Evolutionary conservation across 179 eudicot species (phyloP).

Genomic region (Patellifolia procumbens): DNA sequence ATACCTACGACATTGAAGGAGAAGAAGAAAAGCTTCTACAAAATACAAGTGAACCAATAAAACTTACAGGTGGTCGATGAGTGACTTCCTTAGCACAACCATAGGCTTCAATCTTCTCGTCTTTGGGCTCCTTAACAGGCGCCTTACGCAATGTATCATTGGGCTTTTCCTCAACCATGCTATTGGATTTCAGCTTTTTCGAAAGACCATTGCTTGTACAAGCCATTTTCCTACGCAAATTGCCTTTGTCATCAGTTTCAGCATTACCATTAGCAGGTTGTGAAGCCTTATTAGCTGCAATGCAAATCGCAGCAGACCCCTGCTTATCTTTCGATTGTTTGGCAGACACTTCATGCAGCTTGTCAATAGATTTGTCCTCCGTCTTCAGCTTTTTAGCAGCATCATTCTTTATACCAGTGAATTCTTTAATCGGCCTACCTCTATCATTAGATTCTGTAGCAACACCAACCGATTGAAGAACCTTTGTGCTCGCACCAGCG

Average conservation of each 20-base stretch:
- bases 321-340: slow-evolving; percentile 9
- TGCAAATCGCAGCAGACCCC: background rate
- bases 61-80: slow-evolving; percentile 71
- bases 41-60: slow-evolving; percentile 8
- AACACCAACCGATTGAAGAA: slow-evolving; percentile 18
- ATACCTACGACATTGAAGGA: background rate
- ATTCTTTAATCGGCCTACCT: slow-evolving; percentile 16
- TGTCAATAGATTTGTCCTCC: slow-evolving; percentile 27
- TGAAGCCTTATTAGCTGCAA: slow-evolving; percentile 15
- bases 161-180: slow-evolving; percentile 8
- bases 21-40: background rate
- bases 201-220: slow-evolving; percentile 23
- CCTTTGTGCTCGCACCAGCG: slow-evolving; percentile 22
- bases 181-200: slow-evolving; percentile 18
- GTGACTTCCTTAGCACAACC: slow-evolving; percentile 49
- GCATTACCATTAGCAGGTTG: slow-evolving; percentile 15
- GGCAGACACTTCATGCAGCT: background rate
- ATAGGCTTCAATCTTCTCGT: slow-evolving; percentile 29
- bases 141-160: slow-evolving; percentile 34
- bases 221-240: slow-evolving; percentile 8
- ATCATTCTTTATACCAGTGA: slow-evolving; percentile 14
- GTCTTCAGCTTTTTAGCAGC: slow-evolving; percentile 17
- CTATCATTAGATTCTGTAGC: slow-evolving; percentile 15
- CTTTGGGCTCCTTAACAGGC: slow-evolving; percentile 16
- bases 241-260: slow-evolving; percentile 11